Conservation (phyloP, 2,329 filamentous ascomycete genomes). For the Hawksworthiomyces lignivorus region DNA sequence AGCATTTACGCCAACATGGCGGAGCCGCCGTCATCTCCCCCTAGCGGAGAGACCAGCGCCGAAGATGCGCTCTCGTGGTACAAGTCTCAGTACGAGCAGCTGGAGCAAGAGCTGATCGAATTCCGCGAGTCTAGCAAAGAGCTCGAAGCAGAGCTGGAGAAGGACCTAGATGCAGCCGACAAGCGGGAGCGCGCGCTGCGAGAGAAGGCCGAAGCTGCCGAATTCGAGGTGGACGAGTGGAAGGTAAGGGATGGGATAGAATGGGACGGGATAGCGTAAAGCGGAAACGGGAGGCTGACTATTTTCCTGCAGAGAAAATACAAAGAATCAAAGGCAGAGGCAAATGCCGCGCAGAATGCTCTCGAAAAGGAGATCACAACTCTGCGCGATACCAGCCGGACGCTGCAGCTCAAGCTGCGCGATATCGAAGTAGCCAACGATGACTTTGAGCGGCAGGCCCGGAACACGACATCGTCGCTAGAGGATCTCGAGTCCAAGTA, state of each 20-base stretch:
- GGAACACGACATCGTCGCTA: constrained; percentile 89
- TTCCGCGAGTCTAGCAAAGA: constrained; percentile 93
- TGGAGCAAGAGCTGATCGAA: constrained; percentile 85
- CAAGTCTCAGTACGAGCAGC: constrained; percentile 88
- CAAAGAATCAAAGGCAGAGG: constrained; percentile 87
- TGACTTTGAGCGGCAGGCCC: constrained; percentile 92
- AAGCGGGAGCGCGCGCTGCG: constrained; percentile 80
- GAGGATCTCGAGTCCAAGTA: constrained; percentile 97
- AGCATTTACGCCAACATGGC: constrained; percentile 35
- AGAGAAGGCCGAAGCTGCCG: constrained; percentile 76
- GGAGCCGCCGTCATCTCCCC: constrained; percentile 57
- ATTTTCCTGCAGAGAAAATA: constrained; percentile 66
- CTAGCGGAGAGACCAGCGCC: constrained; percentile 42
- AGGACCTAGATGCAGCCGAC: constrained; percentile 91
- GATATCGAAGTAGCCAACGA: constrained; percentile 98
- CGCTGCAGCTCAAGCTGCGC: constrained; percentile 72
- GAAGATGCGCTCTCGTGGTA: constrained; percentile 87
- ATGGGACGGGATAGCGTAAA: background rate
- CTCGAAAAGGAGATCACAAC: constrained; percentile 95
- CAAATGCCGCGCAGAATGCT: constrained; percentile 71
- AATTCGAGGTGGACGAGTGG: constrained; percentile 95
- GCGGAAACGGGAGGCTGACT: constrained; percentile 14
- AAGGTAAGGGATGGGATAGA: constrained; percentile 56
- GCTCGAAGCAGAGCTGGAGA: constrained; percentile 88
- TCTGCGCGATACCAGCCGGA: constrained; percentile 75